Evolutionary conservation across 2,329 filamentous ascomycete species (phyloP), one percentile per base, ranked within the genome.

Genomic region (Cladophialophora immunda): DNA sequence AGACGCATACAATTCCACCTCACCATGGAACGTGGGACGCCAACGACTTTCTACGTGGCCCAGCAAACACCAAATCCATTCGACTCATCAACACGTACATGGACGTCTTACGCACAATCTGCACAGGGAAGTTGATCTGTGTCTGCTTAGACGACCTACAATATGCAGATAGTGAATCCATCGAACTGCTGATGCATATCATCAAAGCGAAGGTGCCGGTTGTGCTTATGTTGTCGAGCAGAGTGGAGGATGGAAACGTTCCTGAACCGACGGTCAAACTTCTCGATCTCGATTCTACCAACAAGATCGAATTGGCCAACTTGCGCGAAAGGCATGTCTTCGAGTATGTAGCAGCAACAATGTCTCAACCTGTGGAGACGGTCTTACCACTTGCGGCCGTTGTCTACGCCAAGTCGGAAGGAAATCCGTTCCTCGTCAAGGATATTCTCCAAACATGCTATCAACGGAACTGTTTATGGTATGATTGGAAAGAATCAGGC

Each of bases 401-500:
- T 9, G 88, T 97, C 5, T 92, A 96, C 76, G 93, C 94, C 74
- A 96, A 95, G 80, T 94, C 92, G 8, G 87, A 87, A 29, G 94
- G 94, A 1, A 97, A 97, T 68, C 90, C 93, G 0, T 97, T 97
- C 74, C 96, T 95, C 74, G 91, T 97, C 77, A 86, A 92, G 63
- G 92, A 97, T 79, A 96, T 97, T 86, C 85, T 97, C 4, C 92
- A 92, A 74, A 90, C 91, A 2, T 96, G 92, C 76, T 90, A 97
- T 76, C 88, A 92, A 47, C 95, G 92, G 75, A 90, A 90, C 71
- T 97, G 92, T 76, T 91, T 97, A 58, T 97, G 90, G 87, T 97
- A 97, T 78, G 93, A 93, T 68, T 97, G 95, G 84, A 89, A 89
- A 72, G 87, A 90, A 70, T 92, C 89, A 55, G 85, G 86, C 54